phyloP scores from a whole-genome alignment of 164 flowering plant genomes.

The Santalum album region DNA sequence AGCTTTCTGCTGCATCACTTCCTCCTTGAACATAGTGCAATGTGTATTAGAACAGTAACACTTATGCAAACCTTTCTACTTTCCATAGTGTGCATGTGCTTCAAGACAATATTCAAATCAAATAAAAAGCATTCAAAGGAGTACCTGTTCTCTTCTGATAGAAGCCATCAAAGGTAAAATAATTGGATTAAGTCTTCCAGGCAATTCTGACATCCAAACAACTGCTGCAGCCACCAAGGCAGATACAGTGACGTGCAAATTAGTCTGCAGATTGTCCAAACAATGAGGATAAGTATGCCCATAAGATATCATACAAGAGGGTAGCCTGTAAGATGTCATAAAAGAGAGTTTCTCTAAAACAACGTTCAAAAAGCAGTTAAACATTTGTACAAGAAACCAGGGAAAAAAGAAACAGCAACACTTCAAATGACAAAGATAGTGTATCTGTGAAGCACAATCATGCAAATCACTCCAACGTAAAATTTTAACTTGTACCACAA shows the following conservation, averaged over 20 bases:
- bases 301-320: not conserved
- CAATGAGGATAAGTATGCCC: constrained; percentile 6
- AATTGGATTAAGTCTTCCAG: constrained; percentile 76
- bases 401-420: too few relatives aligned
- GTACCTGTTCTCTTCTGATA: constrained; percentile 88
- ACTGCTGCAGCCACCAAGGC: constrained; percentile 86
- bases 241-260: constrained; percentile 87
- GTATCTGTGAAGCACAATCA: too few relatives aligned
- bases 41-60: not conserved
- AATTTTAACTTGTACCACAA: not conserved
- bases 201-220: constrained; percentile 93
- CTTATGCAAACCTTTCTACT: not conserved
- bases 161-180: constrained; percentile 97
- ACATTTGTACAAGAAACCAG: too few relatives aligned
- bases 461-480: too few relatives aligned
- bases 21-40: constrained; percentile 48
- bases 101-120: not conserved
- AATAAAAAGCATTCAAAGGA: not conserved
- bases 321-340: too few relatives aligned
- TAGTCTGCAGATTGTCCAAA: constrained; percentile 44
- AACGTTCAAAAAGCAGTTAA: not conserved
- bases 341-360: not conserved
- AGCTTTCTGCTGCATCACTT: constrained; percentile 78
- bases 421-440: too few relatives aligned
- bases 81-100: not conserved